Evolutionary conservation across 768 basidiomycete genomes (phyloP).

Genomic region (Xerocomellus dryophilus): DNA sequence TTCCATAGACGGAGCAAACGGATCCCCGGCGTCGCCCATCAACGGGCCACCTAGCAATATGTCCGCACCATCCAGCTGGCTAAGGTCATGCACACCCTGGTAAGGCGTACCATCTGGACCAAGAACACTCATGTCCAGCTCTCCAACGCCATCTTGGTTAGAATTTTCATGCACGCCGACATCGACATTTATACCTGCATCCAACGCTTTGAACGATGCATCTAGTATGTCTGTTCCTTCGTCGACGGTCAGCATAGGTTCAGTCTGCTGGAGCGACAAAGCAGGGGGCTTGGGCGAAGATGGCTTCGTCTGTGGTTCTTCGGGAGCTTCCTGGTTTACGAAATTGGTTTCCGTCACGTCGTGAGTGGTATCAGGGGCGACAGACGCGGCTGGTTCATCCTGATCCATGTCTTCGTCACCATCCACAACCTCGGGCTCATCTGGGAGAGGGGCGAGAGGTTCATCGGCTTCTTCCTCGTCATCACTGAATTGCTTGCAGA

Average conservation of each 20-base stretch:
- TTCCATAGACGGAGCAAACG: slow-evolving; percentile 44
- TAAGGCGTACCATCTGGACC: slow-evolving; percentile 63
- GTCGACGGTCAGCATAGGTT: slow-evolving; percentile 41
- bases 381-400: slow-evolving; percentile 50
- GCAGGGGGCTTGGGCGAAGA: slow-evolving; percentile 67
- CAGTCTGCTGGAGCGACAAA: slow-evolving; percentile 48
- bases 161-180: slow-evolving; percentile 35
- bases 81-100: slow-evolving; percentile 51
- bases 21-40: slow-evolving; percentile 59
- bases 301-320: slow-evolving; percentile 58
- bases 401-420: slow-evolving; percentile 73
- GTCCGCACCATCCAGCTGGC: slow-evolving; percentile 53
- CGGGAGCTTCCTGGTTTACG: slow-evolving; percentile 37
- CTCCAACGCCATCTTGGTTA: slow-evolving; percentile 39
- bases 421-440: slow-evolving; percentile 73
- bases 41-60: slow-evolving; percentile 56
- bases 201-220: slow-evolving; percentile 55
- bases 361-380: slow-evolving; percentile 39
- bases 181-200: slow-evolving; percentile 43
- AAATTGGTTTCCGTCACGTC: slow-evolving; percentile 38
- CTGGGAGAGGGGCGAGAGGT: slow-evolving; percentile 75
- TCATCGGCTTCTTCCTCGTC: slow-evolving; percentile 79
- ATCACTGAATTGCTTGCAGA: slow-evolving; percentile 77
- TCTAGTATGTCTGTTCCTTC: slow-evolving; percentile 46
- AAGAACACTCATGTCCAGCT: slow-evolving; percentile 60